phyloP scores from a whole-genome alignment of 352 stramenopile genomes.

The Globisporangium alternatum region DNA sequence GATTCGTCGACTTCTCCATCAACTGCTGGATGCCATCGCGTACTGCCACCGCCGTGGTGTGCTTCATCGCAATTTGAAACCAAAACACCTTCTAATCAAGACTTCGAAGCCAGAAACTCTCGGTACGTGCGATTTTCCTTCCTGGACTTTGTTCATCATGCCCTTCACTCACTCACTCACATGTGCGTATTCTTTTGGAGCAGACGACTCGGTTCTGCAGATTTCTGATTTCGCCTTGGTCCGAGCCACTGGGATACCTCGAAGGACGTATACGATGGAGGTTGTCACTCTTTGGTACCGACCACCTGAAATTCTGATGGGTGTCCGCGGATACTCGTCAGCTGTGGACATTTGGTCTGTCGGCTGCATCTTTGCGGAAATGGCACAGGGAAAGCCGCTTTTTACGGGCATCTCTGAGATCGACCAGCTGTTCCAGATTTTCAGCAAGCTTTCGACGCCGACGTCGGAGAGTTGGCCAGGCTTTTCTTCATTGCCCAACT shows the following conservation, averaged over 20 bases:
- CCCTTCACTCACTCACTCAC: background rate
- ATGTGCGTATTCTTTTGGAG: background rate
- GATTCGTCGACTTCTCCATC: conserved; percentile 80
- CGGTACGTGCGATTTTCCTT: conserved; percentile 27
- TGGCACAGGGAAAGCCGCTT: conserved; percentile 86
- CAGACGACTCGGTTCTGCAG: conserved; percentile 69
- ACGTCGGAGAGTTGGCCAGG: conserved; percentile 96
- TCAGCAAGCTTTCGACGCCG: conserved; percentile 95
- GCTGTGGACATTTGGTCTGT: conserved; percentile 93
- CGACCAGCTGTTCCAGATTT: conserved; percentile 87
- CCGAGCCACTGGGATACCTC: conserved; percentile 82
- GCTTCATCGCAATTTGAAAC: conserved; percentile 89
- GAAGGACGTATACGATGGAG: conserved; percentile 88
- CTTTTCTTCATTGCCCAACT: conserved; percentile 97
- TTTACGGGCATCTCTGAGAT: conserved; percentile 84
- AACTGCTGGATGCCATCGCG: conserved; percentile 84
- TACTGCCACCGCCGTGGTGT: conserved; percentile 88
- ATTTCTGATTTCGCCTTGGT: conserved; percentile 89
- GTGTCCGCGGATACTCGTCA: conserved; percentile 77
- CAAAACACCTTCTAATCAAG: conserved; percentile 87
- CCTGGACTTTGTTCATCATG: background rate
- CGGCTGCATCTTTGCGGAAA: conserved; percentile 98
- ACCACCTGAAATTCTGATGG: conserved; percentile 89
- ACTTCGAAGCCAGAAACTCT: conserved; percentile 57
- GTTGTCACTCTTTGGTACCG: conserved; percentile 92